Percentiles rank a stretch among this genome's conserved stretches.
phyloP scores from a whole-genome alignment of 192 early-diverging fungal genomes.

The Backusella luteola region DNA sequence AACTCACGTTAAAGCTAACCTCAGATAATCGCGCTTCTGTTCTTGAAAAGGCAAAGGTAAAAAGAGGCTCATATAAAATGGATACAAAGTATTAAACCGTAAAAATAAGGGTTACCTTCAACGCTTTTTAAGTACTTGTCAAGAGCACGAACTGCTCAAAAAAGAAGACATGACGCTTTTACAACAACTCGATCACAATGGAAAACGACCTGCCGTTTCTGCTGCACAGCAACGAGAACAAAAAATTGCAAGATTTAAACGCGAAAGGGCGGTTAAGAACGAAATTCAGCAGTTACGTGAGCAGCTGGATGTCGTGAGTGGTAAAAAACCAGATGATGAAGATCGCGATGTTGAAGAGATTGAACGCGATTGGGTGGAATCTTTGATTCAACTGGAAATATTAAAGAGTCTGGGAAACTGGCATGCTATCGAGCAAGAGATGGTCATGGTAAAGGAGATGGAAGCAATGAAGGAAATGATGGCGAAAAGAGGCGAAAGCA shows the following conservation, averaged over 20 bases:
- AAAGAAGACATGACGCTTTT: constrained; percentile 19
- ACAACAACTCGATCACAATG: not conserved
- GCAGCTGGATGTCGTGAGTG: constrained; percentile 14
- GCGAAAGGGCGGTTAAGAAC: constrained; percentile 71
- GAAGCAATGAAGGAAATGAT: constrained; percentile 46
- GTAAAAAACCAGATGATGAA: constrained; percentile 38
- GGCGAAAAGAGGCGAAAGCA: constrained; percentile 12
- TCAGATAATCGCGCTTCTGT: constrained; percentile 34
- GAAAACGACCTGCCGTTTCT: constrained; percentile 18
- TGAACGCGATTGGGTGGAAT: constrained; percentile 70
- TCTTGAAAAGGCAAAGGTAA: constrained; percentile 53
- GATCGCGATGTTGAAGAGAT: constrained; percentile 66
- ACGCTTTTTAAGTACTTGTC: constrained; percentile 32
- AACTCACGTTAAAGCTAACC: constrained; percentile 46
- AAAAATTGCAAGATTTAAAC: constrained; percentile 75
- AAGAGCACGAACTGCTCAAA: constrained; percentile 37
- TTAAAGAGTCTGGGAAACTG: constrained; percentile 72
- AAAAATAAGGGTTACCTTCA: constrained; percentile 36
- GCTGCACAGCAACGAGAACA: constrained; percentile 56
- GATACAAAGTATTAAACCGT: not conserved
- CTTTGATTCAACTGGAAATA: constrained; percentile 72
- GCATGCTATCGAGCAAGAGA: constrained; percentile 71
- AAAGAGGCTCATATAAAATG: not conserved
- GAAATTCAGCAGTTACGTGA: constrained; percentile 43
- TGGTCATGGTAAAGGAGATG: constrained; percentile 77